Evolutionary conservation across 169 alveolate species (phyloP).

Genomic region (Plasmodium cynomolgi): DNA sequence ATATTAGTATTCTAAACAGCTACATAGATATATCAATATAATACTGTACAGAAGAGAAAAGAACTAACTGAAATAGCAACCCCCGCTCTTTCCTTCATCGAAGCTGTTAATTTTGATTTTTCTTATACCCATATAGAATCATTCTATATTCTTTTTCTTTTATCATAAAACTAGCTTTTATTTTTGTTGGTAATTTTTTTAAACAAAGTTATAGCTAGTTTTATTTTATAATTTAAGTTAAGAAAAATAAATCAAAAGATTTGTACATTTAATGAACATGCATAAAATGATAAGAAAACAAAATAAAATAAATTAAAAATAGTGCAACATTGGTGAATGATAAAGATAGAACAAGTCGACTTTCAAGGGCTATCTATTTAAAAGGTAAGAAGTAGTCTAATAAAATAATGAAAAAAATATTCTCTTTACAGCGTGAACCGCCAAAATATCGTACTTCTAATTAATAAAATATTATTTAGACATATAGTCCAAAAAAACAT

Average conservation of each 20-base stretch:
- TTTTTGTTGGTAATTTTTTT: too few relatives aligned
- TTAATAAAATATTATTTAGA: too few relatives aligned
- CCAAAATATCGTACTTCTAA: too few relatives aligned
- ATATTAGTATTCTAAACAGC: background rate
- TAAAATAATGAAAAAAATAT: too few relatives aligned
- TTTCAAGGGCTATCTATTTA: too few relatives aligned
- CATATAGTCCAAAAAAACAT: too few relatives aligned
- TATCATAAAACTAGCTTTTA: too few relatives aligned
- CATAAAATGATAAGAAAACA: background rate
- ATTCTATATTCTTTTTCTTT: background rate
- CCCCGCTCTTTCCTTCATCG: background rate
- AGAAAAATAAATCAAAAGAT: background rate
- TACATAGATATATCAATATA: background rate
- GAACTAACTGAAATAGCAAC: background rate
- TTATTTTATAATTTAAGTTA: too few relatives aligned
- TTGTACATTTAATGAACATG: too few relatives aligned
- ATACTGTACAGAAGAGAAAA: background rate
- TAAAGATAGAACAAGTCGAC: background rate
- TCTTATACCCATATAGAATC: background rate
- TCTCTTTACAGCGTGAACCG: too few relatives aligned
- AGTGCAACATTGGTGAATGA: background rate
- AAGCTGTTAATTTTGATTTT: background rate
- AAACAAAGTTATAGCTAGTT: background rate
- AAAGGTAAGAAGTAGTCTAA: too few relatives aligned
- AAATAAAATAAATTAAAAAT: too few relatives aligned